These are phyloP conservation scores for Fusarium sp. DNA, from an alignment of 2,329 filamentous ascomycete species.

Conservation along the genomic window DNA sequence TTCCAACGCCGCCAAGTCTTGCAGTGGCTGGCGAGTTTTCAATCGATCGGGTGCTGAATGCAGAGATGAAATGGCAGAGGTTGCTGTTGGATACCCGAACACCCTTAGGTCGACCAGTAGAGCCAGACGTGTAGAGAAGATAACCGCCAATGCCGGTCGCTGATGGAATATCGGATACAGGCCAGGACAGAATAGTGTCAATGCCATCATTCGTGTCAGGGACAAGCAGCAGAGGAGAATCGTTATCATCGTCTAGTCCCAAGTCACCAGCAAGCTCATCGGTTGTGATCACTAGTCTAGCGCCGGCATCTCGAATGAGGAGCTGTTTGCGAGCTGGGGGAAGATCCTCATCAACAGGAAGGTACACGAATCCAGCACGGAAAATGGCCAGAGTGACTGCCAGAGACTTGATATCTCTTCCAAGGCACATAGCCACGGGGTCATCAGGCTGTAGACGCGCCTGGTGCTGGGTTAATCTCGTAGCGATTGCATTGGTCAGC, in stretches of 20 bases:
- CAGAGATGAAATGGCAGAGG: conserved; percentile 16
- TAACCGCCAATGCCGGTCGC: not conserved
- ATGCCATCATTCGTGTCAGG: not conserved
- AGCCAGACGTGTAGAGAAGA: conserved; percentile 24
- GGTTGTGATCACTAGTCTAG: conserved; percentile 3
- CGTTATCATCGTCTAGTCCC: not conserved
- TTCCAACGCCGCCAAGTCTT: not conserved
- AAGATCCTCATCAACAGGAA: conserved; percentile 3
- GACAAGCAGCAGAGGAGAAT: not conserved
- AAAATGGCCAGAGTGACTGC: conserved; percentile 21
- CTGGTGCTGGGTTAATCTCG: not conserved
- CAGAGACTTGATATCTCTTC: conserved; percentile 9
- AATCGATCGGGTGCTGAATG: not conserved
- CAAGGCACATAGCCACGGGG: conserved; percentile 2
- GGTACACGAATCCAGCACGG: not conserved
- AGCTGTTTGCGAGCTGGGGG: conserved; percentile 14
- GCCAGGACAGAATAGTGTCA: not conserved
- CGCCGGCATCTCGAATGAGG: conserved; percentile 9
- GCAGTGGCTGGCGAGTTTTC: not conserved
- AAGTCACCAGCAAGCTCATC: not conserved
- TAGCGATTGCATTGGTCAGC: not conserved
- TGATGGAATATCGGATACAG: not conserved
- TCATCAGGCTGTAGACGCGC: not conserved
- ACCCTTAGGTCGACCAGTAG: conserved; percentile 20
- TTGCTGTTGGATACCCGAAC: conserved; percentile 13